Percentiles rank a stretch among this genome's conserved stretches.
Conservation (phyloP, 805 yeast genomes). For the Debaryomyces maramus region DNA sequence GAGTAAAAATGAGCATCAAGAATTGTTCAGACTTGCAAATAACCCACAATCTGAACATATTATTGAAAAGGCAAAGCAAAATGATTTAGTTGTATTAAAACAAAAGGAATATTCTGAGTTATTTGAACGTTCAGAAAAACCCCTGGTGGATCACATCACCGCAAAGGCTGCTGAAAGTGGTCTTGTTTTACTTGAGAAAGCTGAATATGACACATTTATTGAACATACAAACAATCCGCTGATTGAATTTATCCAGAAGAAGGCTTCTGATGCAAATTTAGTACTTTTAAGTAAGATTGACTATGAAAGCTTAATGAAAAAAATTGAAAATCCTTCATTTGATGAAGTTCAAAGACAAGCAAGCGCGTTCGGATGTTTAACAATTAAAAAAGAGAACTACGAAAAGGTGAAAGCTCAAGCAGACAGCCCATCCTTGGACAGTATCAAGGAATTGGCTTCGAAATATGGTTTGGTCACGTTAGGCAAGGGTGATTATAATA, state of each 20-base stretch:
- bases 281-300: slow-evolving; percentile 6
- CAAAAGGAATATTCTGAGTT: slow-evolving; percentile 9
- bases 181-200: slow-evolving; percentile 10
- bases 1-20: slow-evolving; percentile 15
- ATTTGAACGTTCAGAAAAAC: slow-evolving; percentile 11
- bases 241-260: slow-evolving; percentile 17
- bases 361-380: slow-evolving; percentile 12
- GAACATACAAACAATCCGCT: neutral
- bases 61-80: slow-evolving; percentile 9
- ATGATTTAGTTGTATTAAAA: slow-evolving; percentile 6
- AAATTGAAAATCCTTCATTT: slow-evolving; percentile 23
- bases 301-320: slow-evolving; percentile 7
- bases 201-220: slow-evolving; percentile 10
- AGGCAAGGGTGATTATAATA: slow-evolving; percentile 9
- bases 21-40: slow-evolving; percentile 11
- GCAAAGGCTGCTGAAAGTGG: slow-evolving; percentile 13
- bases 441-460: slow-evolving; percentile 11
- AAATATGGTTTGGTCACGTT: slow-evolving; percentile 7
- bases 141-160: slow-evolving; percentile 17
- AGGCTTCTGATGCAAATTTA: slow-evolving; percentile 12
- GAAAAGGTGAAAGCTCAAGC: slow-evolving; percentile 12
- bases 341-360: slow-evolving; percentile 15
- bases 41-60: slow-evolving; percentile 14
- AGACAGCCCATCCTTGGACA: slow-evolving; percentile 13
- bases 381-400: slow-evolving; percentile 11